Percentiles rank a stretch among this genome's conserved stretches.
phyloP scores from a whole-genome alignment of 2,329 filamentous ascomycete genomes.

The Botrytis byssoidea region DNA sequence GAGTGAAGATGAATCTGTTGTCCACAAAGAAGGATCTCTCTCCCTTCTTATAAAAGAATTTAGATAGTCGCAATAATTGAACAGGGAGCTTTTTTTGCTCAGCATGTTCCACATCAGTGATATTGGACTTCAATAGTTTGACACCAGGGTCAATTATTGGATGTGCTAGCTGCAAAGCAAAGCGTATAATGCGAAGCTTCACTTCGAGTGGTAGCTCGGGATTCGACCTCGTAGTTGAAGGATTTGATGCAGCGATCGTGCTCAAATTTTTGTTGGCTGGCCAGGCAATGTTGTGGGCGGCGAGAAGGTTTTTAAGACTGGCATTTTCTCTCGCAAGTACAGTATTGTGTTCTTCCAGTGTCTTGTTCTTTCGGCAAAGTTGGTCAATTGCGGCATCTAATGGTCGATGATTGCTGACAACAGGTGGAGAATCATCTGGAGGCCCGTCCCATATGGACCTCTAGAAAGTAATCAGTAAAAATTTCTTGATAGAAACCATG shows the following conservation, averaged over 20 bases:
- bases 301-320: neutral
- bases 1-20: neutral
- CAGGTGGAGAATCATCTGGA: neutral
- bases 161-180: neutral
- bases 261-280: neutral
- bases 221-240: neutral
- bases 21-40: neutral
- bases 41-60: neutral
- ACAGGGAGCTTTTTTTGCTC: neutral
- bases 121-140: neutral
- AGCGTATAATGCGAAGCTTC: neutral
- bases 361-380: neutral
- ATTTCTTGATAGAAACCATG: neutral
- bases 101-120: neutral
- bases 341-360: neutral
- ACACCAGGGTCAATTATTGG: neutral
- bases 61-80: slow-evolving; percentile 7
- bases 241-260: no score
- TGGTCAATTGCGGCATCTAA: neutral
- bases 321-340: neutral
- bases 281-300: neutral
- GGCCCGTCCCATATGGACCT: neutral
- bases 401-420: neutral
- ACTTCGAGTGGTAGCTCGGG: neutral
- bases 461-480: neutral